Percentiles rank a stretch among this genome's conserved stretches.
Evolutionary conservation across 2,329 filamentous ascomycete species (phyloP).

Genomic region (Simplicillium aogashimaense): DNA sequence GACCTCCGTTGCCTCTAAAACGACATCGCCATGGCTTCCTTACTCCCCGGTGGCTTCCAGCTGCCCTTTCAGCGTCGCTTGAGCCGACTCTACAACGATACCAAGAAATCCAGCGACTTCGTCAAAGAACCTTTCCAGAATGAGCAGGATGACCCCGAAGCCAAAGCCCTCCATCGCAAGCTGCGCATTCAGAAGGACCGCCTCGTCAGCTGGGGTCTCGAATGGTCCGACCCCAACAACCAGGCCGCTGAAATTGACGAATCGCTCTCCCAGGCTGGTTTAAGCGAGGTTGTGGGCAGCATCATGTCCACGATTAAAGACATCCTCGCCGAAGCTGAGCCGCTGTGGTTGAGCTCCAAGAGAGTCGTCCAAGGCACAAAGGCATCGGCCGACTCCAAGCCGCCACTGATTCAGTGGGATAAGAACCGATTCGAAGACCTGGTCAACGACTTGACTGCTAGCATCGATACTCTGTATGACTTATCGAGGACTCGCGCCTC

Average conservation of each 20-base stretch:
- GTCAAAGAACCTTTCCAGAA: slow-evolving; percentile 56
- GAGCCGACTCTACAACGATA: slow-evolving; percentile 70
- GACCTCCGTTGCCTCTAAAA: background rate
- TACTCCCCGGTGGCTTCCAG: slow-evolving; percentile 42
- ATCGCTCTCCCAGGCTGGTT: slow-evolving; percentile 59
- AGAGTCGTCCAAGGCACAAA: slow-evolving; percentile 27
- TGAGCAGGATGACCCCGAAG: slow-evolving; percentile 52
- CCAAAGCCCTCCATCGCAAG: slow-evolving; percentile 63
- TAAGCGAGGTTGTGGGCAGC: slow-evolving; percentile 68
- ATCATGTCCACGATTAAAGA: slow-evolving; percentile 76
- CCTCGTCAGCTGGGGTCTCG: slow-evolving; percentile 68
- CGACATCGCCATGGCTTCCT: slow-evolving; percentile 33
- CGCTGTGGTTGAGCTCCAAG: slow-evolving; percentile 55
- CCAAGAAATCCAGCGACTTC: slow-evolving; percentile 68
- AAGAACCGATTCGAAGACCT: slow-evolving; percentile 67
- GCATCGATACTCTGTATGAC: slow-evolving; percentile 72
- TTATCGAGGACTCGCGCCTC: slow-evolving; percentile 56
- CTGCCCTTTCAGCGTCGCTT: slow-evolving; percentile 52
- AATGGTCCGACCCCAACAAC: slow-evolving; percentile 64
- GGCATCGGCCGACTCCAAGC: slow-evolving; percentile 41
- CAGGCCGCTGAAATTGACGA: slow-evolving; percentile 62
- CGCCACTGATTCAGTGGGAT: slow-evolving; percentile 52
- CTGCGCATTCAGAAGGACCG: slow-evolving; percentile 73
- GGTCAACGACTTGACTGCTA: slow-evolving; percentile 63
- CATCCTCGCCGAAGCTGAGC: slow-evolving; percentile 66